These are phyloP conservation scores for Colletotrichum cuscutae DNA, from an alignment of 2,329 filamentous ascomycete genomes.

Conservation along the genomic window DNA sequence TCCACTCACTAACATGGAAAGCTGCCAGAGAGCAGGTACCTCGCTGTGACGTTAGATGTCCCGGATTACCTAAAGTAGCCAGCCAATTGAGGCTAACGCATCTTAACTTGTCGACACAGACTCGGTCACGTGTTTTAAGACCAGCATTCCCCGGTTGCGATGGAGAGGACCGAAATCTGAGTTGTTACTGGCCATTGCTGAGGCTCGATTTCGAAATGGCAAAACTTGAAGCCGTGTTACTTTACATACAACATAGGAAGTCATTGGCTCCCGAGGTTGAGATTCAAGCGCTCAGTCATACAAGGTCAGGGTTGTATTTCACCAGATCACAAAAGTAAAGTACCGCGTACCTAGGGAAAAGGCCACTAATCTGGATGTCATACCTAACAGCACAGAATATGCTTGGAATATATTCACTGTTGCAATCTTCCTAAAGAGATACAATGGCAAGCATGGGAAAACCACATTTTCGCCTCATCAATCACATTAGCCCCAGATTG, in stretches of 20 bases:
- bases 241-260: background rate
- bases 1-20: slow-evolving; percentile 25
- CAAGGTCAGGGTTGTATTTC: background rate
- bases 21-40: slow-evolving; percentile 13
- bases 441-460: background rate
- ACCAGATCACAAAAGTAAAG: background rate
- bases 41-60: slow-evolving; percentile 31
- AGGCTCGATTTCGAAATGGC: background rate
- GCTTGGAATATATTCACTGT: background rate
- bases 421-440: background rate
- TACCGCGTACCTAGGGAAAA: background rate
- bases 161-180: background rate
- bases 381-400: background rate
- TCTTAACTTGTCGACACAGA: slow-evolving; percentile 11
- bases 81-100: slow-evolving; percentile 16
- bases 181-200: background rate
- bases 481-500: background rate
- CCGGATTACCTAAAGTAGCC: slow-evolving; percentile 2
- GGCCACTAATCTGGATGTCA: background rate
- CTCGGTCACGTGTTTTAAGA: slow-evolving; percentile 21
- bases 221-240: background rate
- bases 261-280: background rate
- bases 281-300: background rate
- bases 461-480: background rate
- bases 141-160: background rate